phyloP scores from a whole-genome alignment of 148 eudicot genomes.

The Hydrangea macrophylla region DNA sequence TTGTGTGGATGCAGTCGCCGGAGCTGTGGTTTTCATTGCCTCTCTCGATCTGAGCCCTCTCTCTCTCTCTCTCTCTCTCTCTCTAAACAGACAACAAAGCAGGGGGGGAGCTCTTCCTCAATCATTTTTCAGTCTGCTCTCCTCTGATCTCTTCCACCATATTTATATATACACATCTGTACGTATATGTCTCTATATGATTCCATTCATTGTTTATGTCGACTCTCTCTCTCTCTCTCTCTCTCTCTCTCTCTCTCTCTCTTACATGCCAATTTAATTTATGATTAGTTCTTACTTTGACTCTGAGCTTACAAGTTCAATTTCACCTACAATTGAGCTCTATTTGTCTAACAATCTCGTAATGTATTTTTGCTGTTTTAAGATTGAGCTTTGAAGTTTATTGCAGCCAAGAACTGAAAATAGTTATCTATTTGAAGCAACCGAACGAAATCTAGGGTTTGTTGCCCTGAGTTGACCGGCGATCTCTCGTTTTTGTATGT shows the following conservation, averaged over 20 bases:
- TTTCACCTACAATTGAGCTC: background rate
- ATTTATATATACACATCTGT: background rate
- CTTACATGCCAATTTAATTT: background rate
- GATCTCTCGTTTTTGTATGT: conserved; percentile 12
- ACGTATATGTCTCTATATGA: background rate
- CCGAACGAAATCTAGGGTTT: conserved; percentile 17
- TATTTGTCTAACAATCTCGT: conserved; percentile 1
- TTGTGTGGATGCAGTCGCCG: conserved; percentile 20
- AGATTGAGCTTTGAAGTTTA: conserved; percentile 4
- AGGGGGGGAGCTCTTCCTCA: background rate
- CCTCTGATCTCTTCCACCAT: conserved; percentile 9
- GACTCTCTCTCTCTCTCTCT: background rate
- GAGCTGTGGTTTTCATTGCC: conserved; percentile 6
- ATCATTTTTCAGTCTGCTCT: background rate
- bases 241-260: background rate
- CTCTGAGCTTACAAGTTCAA: background rate
- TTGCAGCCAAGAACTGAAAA: background rate
- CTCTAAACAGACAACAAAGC: background rate
- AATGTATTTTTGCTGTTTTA: background rate
- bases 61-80: conserved; percentile 9
- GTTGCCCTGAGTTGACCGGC: conserved; percentile 36
- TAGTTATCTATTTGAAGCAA: conserved; percentile 5
- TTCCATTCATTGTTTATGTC: background rate
- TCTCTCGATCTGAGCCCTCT: conserved; percentile 9
- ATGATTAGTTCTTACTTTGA: background rate